Conservation (phyloP, 2,329 filamentous ascomycete genomes). For the Colletotrichum limetticola region DNA sequence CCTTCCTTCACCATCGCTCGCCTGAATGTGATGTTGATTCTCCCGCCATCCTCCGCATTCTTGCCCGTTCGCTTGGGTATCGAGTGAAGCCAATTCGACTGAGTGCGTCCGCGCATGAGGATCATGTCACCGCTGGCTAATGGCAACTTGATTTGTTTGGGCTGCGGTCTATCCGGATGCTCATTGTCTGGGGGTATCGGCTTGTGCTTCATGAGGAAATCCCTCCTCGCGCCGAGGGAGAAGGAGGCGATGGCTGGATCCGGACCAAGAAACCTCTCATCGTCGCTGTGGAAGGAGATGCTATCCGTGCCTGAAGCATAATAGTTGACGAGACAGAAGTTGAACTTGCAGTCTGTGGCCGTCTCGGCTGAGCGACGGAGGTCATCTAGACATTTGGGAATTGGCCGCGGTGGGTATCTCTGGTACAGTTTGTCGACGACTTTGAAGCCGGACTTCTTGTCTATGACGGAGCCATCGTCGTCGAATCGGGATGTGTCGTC, state of each 20-base stretch:
- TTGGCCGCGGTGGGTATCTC: constrained; percentile 71
- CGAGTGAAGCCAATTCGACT: constrained; percentile 80
- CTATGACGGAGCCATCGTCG: constrained; percentile 52
- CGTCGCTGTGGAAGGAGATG: constrained; percentile 83
- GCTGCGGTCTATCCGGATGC: constrained; percentile 15
- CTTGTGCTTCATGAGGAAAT: constrained; percentile 86
- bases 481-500: constrained; percentile 73
- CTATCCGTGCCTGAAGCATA: constrained; percentile 82
- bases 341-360: constrained; percentile 74
- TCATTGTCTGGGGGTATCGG: constrained; percentile 53
- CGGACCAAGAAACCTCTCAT: constrained; percentile 79
- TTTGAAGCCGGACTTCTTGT: constrained; percentile 52
- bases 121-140: constrained; percentile 81
- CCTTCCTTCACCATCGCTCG: constrained; percentile 76
- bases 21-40: constrained; percentile 84
- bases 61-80: constrained; percentile 79
- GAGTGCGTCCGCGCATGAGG: constrained; percentile 80
- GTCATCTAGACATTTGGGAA: constrained; percentile 75
- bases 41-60: constrained; percentile 69
- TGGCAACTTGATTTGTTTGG: constrained; percentile 58
- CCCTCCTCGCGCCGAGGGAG: constrained; percentile 76
- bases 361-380: constrained; percentile 73
- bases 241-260: constrained; percentile 80
- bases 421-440: constrained; percentile 64
- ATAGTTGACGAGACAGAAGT: constrained; percentile 86